Conservation (phyloP, 305 asterid species). For the Solanum hybrid region DNA sequence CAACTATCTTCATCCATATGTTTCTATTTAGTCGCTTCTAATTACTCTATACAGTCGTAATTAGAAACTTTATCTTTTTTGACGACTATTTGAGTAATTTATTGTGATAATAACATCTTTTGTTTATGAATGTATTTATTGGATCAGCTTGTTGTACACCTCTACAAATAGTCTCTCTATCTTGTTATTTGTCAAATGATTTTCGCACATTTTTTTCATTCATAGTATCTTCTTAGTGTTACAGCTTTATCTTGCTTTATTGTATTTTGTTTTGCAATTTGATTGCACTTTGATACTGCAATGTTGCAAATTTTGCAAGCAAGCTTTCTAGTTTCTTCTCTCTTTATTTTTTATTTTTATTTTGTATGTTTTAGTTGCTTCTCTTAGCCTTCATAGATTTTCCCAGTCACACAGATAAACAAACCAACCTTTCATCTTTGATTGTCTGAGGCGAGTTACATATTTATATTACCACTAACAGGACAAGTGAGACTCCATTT, state of each 20-base stretch:
- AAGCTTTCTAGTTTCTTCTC: neutral
- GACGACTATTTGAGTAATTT: neutral
- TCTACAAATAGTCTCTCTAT: neutral
- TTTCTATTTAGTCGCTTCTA: neutral
- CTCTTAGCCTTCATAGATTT: neutral
- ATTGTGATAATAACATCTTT: neutral
- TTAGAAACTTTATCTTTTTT: neutral
- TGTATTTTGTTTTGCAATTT: neutral
- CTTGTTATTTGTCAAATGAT: neutral
- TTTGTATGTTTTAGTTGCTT: neutral
- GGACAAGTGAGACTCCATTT: neutral
- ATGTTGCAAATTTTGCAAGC: neutral
- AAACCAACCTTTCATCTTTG: neutral
- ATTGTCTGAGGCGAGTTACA: neutral
- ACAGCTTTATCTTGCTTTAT: neutral
- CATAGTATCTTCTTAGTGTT: neutral
- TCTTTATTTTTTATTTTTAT: neutral
- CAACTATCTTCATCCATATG: neutral
- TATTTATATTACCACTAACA: neutral
- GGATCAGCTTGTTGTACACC: neutral
- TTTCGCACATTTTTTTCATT: neutral
- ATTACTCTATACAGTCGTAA: neutral
- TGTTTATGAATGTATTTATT: neutral
- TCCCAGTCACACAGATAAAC: neutral
- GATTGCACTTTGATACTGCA: neutral